Conservation (phyloP, 192 early-diverging fungal genomes). For the Coemansia sp. region DNA sequence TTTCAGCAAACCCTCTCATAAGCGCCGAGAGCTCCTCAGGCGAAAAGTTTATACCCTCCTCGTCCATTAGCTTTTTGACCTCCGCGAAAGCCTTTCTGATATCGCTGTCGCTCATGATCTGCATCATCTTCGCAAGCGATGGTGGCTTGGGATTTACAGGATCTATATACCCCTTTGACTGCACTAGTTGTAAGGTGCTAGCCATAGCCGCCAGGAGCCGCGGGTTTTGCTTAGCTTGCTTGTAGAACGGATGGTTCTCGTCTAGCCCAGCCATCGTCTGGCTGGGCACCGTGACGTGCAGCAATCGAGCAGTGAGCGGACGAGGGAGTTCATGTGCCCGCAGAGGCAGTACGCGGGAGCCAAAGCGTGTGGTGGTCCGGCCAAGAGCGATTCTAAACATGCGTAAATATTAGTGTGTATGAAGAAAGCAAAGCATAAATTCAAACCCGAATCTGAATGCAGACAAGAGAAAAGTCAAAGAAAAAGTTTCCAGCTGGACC, state of each 20-base stretch:
- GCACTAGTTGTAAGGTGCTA: slow-evolving; percentile 18
- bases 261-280: slow-evolving; percentile 6
- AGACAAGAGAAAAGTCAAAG: not conserved
- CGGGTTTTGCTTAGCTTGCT: slow-evolving; percentile 21
- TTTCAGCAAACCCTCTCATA: slow-evolving; percentile 4
- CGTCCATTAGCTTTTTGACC: slow-evolving; percentile 21
- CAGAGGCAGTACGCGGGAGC: not conserved
- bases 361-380: not conserved
- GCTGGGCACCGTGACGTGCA: slow-evolving; percentile 2
- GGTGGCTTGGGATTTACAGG: slow-evolving; percentile 16
- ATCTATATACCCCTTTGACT: slow-evolving; percentile 22
- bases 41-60: slow-evolving; percentile 38
- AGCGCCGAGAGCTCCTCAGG: slow-evolving; percentile 23
- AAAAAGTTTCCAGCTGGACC: no score
- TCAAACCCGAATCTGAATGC: not conserved
- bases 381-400: slow-evolving; percentile 7
- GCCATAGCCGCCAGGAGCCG: slow-evolving; percentile 21
- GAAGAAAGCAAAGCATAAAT: not conserved
- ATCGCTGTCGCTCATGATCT: slow-evolving; percentile 37
- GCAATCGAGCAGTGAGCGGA: not conserved
- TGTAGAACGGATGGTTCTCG: slow-evolving; percentile 13
- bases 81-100: slow-evolving; percentile 12
- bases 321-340: not conserved
- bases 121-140: slow-evolving; percentile 35
- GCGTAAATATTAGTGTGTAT: not conserved